Conservation (phyloP, 768 basidiomycete species). For the Trametes villosa region DNA sequence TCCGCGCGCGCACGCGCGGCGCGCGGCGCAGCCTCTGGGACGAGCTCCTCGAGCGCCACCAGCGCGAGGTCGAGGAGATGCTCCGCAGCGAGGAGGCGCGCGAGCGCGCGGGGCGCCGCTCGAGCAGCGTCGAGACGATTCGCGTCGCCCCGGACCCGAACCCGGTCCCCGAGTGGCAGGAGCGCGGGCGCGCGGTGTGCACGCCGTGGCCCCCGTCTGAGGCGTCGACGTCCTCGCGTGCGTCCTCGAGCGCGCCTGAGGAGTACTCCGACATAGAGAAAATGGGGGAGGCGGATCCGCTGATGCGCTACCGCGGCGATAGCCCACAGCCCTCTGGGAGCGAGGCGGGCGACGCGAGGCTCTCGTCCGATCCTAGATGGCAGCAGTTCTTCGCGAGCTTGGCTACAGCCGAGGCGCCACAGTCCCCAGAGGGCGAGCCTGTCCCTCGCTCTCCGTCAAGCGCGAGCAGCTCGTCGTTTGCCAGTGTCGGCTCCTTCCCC, state of each 20-base stretch:
- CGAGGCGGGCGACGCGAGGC: too few species aligned
- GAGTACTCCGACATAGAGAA: not conserved
- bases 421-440: not conserved
- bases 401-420: not conserved
- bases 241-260: not conserved
- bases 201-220: not conserved
- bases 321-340: too few species aligned
- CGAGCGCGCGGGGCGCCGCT: not conserved
- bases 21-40: constrained; percentile 29
- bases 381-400: too few species aligned
- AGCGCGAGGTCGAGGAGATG: constrained; percentile 30
- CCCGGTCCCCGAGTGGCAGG: not conserved
- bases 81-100: constrained; percentile 29
- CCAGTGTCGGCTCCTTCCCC: not conserved
- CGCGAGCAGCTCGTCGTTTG: not conserved
- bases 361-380: too few species aligned
- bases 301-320: too few species aligned
- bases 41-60: constrained; percentile 32
- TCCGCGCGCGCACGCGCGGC: constrained; percentile 7
- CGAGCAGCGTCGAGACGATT: constrained; percentile 27
- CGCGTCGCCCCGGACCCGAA: not conserved
- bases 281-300: too few species aligned
- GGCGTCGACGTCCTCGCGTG: not conserved
- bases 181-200: not conserved
- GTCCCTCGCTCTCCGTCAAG: not conserved